phyloP scores from a whole-genome alignment of 1,284 basidiomycete genomes.

The Sporisorium sorghi region DNA sequence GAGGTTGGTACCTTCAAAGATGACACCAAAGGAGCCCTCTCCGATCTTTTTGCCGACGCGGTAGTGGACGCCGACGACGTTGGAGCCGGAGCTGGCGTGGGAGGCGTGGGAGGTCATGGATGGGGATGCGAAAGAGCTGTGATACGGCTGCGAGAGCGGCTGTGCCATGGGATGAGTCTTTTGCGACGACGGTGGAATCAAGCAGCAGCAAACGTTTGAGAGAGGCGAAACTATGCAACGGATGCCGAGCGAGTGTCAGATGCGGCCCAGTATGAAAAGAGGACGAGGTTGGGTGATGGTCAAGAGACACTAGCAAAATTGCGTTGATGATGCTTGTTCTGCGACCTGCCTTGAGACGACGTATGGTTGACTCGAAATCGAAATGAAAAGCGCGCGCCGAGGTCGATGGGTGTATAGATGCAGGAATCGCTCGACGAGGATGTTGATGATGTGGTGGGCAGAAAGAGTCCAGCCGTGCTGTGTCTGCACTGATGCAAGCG shows the following conservation, averaged over 20 bases:
- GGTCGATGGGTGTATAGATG: neutral
- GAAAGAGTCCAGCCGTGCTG: neutral
- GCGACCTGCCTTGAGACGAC: neutral
- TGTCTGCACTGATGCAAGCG: slow-evolving; percentile 5
- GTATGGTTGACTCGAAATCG: neutral
- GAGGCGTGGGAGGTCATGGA: slow-evolving; percentile 63
- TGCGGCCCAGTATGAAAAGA: neutral
- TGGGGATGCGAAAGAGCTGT: slow-evolving; percentile 44
- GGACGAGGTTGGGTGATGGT: neutral
- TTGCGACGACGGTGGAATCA: neutral
- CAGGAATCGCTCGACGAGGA: neutral
- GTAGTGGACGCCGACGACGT: slow-evolving; percentile 76
- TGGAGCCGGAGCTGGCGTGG: slow-evolving; percentile 65
- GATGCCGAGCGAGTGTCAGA: neutral
- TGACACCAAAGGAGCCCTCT: slow-evolving; percentile 85
- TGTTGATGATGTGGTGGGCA: neutral
- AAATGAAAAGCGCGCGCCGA: neutral
- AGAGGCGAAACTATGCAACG: too few species aligned
- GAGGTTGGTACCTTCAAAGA: slow-evolving; percentile 94
- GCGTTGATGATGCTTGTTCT: neutral
- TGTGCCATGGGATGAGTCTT: slow-evolving; percentile 36
- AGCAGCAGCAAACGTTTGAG: neutral
- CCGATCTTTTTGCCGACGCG: slow-evolving; percentile 81
- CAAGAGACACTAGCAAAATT: neutral
- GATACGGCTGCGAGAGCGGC: slow-evolving; percentile 39